Percentiles rank a stretch among this genome's conserved stretches.
phyloP scores from a whole-genome alignment of 164 flowering plant genomes.

The Chimonanthus praecox region DNA sequence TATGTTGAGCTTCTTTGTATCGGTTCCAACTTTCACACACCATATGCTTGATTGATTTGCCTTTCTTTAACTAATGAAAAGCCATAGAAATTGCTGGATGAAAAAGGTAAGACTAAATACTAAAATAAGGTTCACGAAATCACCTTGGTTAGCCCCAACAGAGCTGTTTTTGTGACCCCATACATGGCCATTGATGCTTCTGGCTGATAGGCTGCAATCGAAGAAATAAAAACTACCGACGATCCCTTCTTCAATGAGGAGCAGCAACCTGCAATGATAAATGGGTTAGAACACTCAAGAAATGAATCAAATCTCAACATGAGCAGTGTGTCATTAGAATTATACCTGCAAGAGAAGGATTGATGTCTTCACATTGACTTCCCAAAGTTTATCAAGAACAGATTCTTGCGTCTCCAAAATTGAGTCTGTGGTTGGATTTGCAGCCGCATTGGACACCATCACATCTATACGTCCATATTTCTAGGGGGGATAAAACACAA shows the following conservation, averaged over 20 bases:
- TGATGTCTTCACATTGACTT: conserved; percentile 80
- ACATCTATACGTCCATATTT: conserved; percentile 83
- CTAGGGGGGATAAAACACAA: conserved; percentile 26
- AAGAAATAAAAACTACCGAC: conserved; percentile 73
- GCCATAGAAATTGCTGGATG: not conserved
- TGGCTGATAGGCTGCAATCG: conserved; percentile 68
- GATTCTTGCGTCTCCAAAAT: conserved; percentile 68
- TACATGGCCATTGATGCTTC: conserved; percentile 69
- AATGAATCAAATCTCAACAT: not conserved
- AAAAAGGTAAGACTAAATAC: not conserved
- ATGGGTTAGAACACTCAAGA: not conserved
- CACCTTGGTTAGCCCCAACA: conserved; percentile 97
- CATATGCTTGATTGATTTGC: not conserved
- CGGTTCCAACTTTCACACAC: not conserved
- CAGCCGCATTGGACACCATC: conserved; percentile 87
- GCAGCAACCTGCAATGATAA: conserved; percentile 60
- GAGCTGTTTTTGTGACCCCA: conserved; percentile 97
- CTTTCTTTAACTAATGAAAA: not conserved
- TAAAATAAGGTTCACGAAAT: not conserved
- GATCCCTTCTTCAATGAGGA: conserved; percentile 82
- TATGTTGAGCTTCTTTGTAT: too few relatives aligned
- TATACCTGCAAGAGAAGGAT: conserved; percentile 71
- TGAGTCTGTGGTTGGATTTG: conserved; percentile 54
- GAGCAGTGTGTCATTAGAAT: not conserved
- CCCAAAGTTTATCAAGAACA: conserved; percentile 94